Base-by-base conservation (phyloP, 768 basidiomycete genomes). In the Mycena pura region DNA sequence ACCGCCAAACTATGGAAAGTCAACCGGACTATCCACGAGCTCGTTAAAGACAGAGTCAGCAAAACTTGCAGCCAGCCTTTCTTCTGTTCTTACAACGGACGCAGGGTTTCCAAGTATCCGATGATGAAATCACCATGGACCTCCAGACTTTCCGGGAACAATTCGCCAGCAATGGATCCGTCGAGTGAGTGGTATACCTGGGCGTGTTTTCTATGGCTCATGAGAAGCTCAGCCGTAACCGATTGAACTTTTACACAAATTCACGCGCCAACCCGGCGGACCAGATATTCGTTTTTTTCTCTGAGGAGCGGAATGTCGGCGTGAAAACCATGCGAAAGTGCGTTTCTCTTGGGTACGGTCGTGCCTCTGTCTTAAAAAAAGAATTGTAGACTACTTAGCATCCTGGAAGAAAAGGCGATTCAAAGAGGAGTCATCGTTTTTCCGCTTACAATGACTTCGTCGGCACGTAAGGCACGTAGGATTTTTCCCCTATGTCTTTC, bases 321-420 rank as follows among this genome's bases (percentile, higher is more conserved):
- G 95, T 99, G 41, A 96, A 97, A 76, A 94, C 95, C 4, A 98
- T 99, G 94, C 83, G 95, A 79, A 96, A 95, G 96, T 97, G 74
- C 54, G 90, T 82, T 22, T 45, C 21, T 53, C 28, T 39, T 25
- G 22, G 17, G 48, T 55, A 24, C 32, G 47, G 45, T 34, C 21
- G 3, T 43, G 32, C 22, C 28, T 25, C 28, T 49, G 28, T 28
- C 47, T 56, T 64, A 29, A 41, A 50, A 19, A 17, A 11, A 50
- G n/a, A 17, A 11, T 27, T 41, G 5, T 71, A 98, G 96, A 73
- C 80, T 99, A 66, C 85, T 99, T 52, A 82, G 83, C 61, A 94
- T 96, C 66, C 82, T 99, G 52, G 96, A 99, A 73, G 92, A 95
- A 74, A 93, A 96, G 76, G 83, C 84, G 59, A 97, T 97, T 48